Evolutionary conservation across 352 stramenopile genomes (phyloP), one percentile per base, ranked within the genome.

Genomic region (Globisporangium heterothallicum): DNA sequence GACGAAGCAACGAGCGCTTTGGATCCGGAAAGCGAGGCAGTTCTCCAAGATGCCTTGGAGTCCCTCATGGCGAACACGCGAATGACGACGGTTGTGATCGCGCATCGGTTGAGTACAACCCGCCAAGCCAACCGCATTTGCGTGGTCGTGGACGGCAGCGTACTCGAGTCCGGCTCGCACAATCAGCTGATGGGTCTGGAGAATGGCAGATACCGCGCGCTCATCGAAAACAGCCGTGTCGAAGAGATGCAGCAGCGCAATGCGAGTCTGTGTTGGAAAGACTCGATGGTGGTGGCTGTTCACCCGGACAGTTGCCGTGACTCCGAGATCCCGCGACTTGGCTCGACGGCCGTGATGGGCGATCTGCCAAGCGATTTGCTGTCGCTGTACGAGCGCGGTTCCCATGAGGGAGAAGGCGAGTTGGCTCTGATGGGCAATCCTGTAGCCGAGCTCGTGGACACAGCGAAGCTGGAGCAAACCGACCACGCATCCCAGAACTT

Each of bases 131-230:
- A 36, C 30, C 12, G 16, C 9, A 36, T 36, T 8, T 3, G 12
- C 6, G 30, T 36, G 2, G 2, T 36, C 3, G 3, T 2, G 2
- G 30, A 8, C 6, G 30, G 30, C 30, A 2, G 1, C 6, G 6
- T 36, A 2, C 9, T 36, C 3, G 30, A 36, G 6, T 3, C 2
- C 2, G 30, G 30, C 16, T 8, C 30, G 6, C 30, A 36, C 30
- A 13, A 36, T 13, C 9, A 3, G 6, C 2, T 36, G 2, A 43
- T 58, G 34, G 6, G 3, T 27, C 78, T 84, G 2, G 69, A 93
- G 27, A 68, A 74, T 19, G 40, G 40, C 21, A 9, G 16, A 2
- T 93, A 88, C 58, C 68, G 93, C 46, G 94, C n/a, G n/a, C n/a
- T n/a, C n/a, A n/a, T n/a, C n/a, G n/a, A n/a, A n/a, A n/a, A n/a